Conservation (phyloP, 2,329 filamentous ascomycete genomes). For the Colletotrichum endophyticum region DNA sequence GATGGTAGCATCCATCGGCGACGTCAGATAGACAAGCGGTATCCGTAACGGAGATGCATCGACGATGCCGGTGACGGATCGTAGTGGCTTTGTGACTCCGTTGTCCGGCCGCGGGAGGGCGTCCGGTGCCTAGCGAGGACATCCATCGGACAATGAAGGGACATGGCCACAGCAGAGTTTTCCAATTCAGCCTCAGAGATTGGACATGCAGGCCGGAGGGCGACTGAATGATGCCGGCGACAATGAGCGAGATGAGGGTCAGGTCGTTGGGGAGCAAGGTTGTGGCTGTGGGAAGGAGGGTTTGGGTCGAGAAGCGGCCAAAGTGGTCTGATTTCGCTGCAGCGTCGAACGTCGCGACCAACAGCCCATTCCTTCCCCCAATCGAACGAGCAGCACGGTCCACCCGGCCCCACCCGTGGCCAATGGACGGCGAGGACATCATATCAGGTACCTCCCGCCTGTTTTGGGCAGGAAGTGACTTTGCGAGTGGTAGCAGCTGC, state of each 20-base stretch:
- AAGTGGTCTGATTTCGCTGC: constrained; percentile 16
- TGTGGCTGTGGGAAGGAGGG: not conserved
- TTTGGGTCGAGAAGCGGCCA: not conserved
- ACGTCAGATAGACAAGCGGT: not conserved
- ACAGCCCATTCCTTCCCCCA: not conserved
- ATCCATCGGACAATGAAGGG: not conserved
- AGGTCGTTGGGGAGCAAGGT: not conserved
- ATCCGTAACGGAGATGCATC: not conserved
- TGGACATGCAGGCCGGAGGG: not conserved
- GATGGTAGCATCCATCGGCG: not conserved
- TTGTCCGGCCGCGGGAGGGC: not conserved
- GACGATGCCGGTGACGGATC: not conserved
- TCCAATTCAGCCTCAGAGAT: not conserved
- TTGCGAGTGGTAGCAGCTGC: not conserved
- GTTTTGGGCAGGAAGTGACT: not conserved
- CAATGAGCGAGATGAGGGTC: not conserved
- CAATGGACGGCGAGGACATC: not conserved
- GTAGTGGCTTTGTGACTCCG: not conserved
- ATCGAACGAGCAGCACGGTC: constrained; percentile 11
- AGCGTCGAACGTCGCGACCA: constrained; percentile 9
- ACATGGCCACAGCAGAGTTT: not conserved
- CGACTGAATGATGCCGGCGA: not conserved
- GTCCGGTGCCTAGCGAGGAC: not conserved
- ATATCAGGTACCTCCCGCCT: not conserved
- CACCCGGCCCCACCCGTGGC: not conserved